These are phyloP conservation scores for Mortierella sp. DNA, from an alignment of 371 early-diverging fungal genomes.

Conservation along the genomic window DNA sequence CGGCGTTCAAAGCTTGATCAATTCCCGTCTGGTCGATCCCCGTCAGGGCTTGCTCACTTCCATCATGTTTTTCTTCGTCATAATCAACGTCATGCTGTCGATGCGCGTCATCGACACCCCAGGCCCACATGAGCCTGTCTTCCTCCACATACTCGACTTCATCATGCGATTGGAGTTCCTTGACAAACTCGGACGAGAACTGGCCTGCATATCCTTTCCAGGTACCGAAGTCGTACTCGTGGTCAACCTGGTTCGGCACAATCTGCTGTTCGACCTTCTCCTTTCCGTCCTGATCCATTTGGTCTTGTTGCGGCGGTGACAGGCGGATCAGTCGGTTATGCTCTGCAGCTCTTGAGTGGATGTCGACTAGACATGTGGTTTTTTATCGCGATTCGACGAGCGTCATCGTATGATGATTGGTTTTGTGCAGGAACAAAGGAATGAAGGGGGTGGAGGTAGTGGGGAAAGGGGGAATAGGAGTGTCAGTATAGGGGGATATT, in stretches of 20 bases:
- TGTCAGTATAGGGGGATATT: too few species aligned
- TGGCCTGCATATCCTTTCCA: constrained; percentile 54
- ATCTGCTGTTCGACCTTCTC: constrained; percentile 13
- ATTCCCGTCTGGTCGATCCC: too few species aligned
- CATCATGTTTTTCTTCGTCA: too few species aligned
- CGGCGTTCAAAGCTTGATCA: too few species aligned
- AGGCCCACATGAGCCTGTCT: constrained; percentile 53
- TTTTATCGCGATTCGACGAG: too few species aligned
- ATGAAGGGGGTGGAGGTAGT: neutral
- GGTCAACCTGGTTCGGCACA: constrained; percentile 42
- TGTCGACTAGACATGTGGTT: constrained; percentile 24
- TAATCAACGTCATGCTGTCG: too few species aligned
- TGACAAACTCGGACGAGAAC: constrained; percentile 46
- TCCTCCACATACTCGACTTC: constrained; percentile 52
- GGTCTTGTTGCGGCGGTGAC: neutral
- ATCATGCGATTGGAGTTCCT: constrained; percentile 30
- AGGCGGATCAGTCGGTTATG: constrained; percentile 25
- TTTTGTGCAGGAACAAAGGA: too few species aligned
- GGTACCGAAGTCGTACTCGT: constrained; percentile 52
- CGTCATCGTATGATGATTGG: too few species aligned
- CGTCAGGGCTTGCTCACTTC: too few species aligned
- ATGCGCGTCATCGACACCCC: constrained; percentile 23
- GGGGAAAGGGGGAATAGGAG: too few species aligned
- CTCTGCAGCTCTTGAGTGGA: constrained; percentile 29
- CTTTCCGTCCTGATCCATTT: neutral